Evolutionary conservation across 306 rosid species (phyloP).

Genomic region (Medicago ruthenica): DNA sequence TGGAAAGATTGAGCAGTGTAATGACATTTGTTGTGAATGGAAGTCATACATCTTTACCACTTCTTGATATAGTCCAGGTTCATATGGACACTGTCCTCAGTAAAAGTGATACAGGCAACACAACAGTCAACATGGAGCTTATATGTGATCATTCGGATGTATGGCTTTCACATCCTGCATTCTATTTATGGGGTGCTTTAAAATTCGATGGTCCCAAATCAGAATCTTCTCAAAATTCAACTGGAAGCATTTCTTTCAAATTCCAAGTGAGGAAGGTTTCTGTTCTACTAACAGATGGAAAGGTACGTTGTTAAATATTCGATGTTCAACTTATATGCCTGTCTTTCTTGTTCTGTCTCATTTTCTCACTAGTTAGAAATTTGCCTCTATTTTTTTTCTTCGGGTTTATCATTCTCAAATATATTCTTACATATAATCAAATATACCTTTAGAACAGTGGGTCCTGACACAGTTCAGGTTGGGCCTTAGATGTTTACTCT

Average conservation of each 20-base stretch:
- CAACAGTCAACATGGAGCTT: slow-evolving; percentile 53
- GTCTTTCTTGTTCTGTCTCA: slow-evolving; percentile 25
- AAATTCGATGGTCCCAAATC: slow-evolving; percentile 52
- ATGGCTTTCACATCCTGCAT: slow-evolving; percentile 77
- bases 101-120: slow-evolving; percentile 42
- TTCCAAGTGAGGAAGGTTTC: slow-evolving; percentile 69
- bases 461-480: background rate
- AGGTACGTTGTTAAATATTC: slow-evolving; percentile 60
- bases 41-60: slow-evolving; percentile 65
- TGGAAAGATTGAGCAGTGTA: slow-evolving; percentile 71
- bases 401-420: slow-evolving; percentile 5
- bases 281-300: slow-evolving; percentile 83
- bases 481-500: background rate
- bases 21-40: slow-evolving; percentile 55
- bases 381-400: slow-evolving; percentile 2
- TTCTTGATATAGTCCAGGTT: slow-evolving; percentile 67
- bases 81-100: slow-evolving; percentile 52
- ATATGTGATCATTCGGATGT: slow-evolving; percentile 69
- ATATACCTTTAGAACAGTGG: background rate
- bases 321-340: background rate
- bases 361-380: background rate
- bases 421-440: background rate
- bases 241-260: slow-evolving; percentile 51
- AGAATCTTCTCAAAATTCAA: slow-evolving; percentile 59
- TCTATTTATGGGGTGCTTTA: slow-evolving; percentile 63